Percentiles rank a stretch among this genome's conserved stretches.
Evolutionary conservation across 371 early-diverging fungal species (phyloP).

Genomic region (Mortierella sp.): DNA sequence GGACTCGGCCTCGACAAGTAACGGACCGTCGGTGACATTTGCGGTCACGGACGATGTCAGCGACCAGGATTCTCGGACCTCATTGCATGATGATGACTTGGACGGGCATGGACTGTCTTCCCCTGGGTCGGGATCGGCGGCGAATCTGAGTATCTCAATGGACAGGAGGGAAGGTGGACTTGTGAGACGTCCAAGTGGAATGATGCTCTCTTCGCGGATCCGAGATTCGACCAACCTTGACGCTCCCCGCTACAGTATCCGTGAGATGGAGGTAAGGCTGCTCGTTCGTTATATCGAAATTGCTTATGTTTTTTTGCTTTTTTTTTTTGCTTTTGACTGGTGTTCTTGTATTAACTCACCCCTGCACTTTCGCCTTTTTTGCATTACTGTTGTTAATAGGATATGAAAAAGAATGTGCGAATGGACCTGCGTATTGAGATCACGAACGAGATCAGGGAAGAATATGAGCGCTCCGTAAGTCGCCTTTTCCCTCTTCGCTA

Average conservation of each 20-base stretch:
- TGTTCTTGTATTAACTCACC: background rate
- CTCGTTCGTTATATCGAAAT: background rate
- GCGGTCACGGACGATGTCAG: slow-evolving; percentile 23
- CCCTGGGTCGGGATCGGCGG: background rate
- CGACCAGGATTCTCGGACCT: slow-evolving; percentile 11
- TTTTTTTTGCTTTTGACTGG: background rate
- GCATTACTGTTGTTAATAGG: slow-evolving; percentile 25
- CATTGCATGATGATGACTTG: slow-evolving; percentile 15
- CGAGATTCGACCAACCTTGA: slow-evolving; percentile 56
- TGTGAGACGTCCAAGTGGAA: slow-evolving; percentile 34
- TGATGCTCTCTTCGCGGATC: slow-evolving; percentile 50
- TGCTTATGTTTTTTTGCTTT: background rate
- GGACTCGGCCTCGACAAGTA: background rate
- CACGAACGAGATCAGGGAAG: slow-evolving; percentile 57
- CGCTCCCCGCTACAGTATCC: slow-evolving; percentile 54
- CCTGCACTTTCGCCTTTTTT: too few relatives aligned
- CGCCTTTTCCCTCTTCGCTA: background rate
- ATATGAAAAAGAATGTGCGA: slow-evolving; percentile 56
- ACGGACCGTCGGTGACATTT: slow-evolving; percentile 32
- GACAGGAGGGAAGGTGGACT: slow-evolving; percentile 25
- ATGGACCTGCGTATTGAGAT: slow-evolving; percentile 58
- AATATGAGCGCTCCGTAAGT: slow-evolving; percentile 53
- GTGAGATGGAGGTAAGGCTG: slow-evolving; percentile 51
- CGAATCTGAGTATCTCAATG: background rate
- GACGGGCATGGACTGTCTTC: too few relatives aligned